Evolutionary conservation across 2,329 filamentous ascomycete species (phyloP), one percentile per base, ranked within the genome.

Genomic region (Diplodia corticola): DNA sequence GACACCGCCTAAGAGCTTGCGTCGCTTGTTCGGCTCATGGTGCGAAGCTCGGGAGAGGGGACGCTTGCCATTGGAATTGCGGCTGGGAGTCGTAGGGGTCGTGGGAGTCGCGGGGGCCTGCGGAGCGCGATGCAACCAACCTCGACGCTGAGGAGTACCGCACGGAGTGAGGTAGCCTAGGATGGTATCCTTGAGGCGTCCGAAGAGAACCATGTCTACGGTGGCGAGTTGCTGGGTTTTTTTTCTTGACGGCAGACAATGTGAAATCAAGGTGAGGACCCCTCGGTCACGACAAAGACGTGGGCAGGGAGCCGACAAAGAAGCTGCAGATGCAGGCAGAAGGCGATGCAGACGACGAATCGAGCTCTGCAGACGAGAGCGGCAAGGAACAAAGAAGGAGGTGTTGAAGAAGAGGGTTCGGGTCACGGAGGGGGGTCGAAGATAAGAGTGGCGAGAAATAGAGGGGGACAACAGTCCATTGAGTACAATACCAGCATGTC

Each of bases 51-150:
- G 44, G 22, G 40, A 13, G 24, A 30, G 40, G 12, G 22, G 12
- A 12, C 57, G 57, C 44, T 61, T 61, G 44, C 57, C 40, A 12
- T 61, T 61, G 40, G 12, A 10, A 5, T 60, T 60, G 26, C 30
- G 46, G 17, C 10, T 26, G 13, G 44, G 28, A 20, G 44, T 10
- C 13, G n/a, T n/a, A n/a, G n/a, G n/a, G n/a, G n/a, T n/a, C n/a
- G n/a, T 26, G 13, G 44, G 28, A 20, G 44, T 10, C 13, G 24
- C 4, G 20, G 22, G 54, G 12, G 33, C 17, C 9, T 35, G 22
- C 12, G 9, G 37, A 20, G 28, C 51, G 9, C 44, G 57, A 30
- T 49, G 26, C n/a, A 49, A 40, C 17, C 28, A 15, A 3, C 44
- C 30, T 12, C 37, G 44, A 12, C 33, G 15, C 7, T 12, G 33